Conservation (phyloP, 805 yeast species). For the Cyberlindnera bimundalis region DNA sequence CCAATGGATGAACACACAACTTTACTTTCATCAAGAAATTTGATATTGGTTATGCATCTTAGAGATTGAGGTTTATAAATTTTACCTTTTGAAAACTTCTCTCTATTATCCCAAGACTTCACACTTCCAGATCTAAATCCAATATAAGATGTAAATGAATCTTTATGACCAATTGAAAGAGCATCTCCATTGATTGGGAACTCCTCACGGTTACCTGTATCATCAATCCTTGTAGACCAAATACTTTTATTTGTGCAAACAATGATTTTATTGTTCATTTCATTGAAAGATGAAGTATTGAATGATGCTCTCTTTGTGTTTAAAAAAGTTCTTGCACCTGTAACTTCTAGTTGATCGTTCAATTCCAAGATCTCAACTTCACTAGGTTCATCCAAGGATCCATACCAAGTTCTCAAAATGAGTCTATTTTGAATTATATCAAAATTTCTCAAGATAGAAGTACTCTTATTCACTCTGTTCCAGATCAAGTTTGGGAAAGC, state of each 20-base stretch:
- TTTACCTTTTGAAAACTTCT: background rate
- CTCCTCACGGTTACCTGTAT: background rate
- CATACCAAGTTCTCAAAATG: slow-evolving; percentile 22
- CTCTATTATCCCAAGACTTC: slow-evolving; percentile 19
- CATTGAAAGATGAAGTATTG: slow-evolving; percentile 13
- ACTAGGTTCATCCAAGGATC: slow-evolving; percentile 23
- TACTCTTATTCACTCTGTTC: slow-evolving; percentile 13
- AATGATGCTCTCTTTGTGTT: slow-evolving; percentile 8
- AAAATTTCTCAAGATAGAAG: slow-evolving; percentile 13
- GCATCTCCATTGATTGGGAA: slow-evolving; percentile 16
- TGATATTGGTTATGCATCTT: slow-evolving; percentile 14
- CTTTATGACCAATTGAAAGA: slow-evolving; percentile 14
- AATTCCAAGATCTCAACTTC: slow-evolving; percentile 7
- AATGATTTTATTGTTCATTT: background rate
- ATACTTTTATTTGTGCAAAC: slow-evolving; percentile 11
- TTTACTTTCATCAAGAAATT: background rate
- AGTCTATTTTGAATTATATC: background rate
- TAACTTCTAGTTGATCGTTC: slow-evolving; percentile 8
- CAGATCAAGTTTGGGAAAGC: slow-evolving; percentile 1
- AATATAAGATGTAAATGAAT: slow-evolving; percentile 4
- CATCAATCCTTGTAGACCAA: background rate
- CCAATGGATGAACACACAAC: slow-evolving; percentile 15
- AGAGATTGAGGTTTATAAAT: slow-evolving; percentile 1
- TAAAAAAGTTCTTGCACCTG: background rate
- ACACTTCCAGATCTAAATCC: slow-evolving; percentile 23